Conservation (phyloP, 176 grass and related monocot species). For the Cenchrus fungigraminus region DNA sequence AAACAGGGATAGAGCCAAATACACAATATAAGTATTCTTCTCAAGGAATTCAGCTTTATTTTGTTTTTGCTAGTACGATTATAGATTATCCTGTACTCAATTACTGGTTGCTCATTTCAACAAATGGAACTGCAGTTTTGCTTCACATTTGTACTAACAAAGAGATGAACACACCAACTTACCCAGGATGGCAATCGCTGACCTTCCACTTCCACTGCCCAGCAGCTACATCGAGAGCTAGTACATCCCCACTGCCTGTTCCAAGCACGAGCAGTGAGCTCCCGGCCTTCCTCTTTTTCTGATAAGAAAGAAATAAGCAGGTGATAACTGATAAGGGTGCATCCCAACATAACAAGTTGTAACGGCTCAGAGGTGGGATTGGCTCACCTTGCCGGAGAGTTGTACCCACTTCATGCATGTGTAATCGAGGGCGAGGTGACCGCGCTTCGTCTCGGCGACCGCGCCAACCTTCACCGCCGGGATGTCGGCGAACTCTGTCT, state of each 20-base stretch:
- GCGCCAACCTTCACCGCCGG: slow-evolving; percentile 53
- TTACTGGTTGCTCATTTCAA: background rate
- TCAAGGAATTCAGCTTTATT: background rate
- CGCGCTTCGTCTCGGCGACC: slow-evolving; percentile 55
- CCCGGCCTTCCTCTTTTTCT: slow-evolving; percentile 69
- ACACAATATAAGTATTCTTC: slow-evolving; percentile 9
- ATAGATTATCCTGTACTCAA: slow-evolving; percentile 9
- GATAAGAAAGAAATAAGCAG: slow-evolving; percentile 42
- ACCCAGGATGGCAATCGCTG: slow-evolving; percentile 77
- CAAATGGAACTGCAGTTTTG: background rate
- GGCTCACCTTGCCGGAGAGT: slow-evolving; percentile 68
- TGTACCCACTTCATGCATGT: slow-evolving; percentile 99
- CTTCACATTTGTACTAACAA: background rate
- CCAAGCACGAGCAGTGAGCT: slow-evolving; percentile 71
- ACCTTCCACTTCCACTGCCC: slow-evolving; percentile 76
- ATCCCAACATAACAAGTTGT: background rate
- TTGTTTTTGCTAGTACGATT: background rate
- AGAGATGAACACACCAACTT: slow-evolving; percentile 18
- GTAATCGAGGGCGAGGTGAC: slow-evolving; percentile 98
- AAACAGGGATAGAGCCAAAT: slow-evolving; percentile 32
- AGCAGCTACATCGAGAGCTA: slow-evolving; percentile 67
- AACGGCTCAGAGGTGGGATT: background rate
- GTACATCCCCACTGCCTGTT: slow-evolving; percentile 73
- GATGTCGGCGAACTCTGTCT: slow-evolving; percentile 82
- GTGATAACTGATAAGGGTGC: slow-evolving; percentile 23